phyloP scores from a whole-genome alignment of 2,329 filamentous ascomycete species.

The Pseudodiploospora longispora region DNA sequence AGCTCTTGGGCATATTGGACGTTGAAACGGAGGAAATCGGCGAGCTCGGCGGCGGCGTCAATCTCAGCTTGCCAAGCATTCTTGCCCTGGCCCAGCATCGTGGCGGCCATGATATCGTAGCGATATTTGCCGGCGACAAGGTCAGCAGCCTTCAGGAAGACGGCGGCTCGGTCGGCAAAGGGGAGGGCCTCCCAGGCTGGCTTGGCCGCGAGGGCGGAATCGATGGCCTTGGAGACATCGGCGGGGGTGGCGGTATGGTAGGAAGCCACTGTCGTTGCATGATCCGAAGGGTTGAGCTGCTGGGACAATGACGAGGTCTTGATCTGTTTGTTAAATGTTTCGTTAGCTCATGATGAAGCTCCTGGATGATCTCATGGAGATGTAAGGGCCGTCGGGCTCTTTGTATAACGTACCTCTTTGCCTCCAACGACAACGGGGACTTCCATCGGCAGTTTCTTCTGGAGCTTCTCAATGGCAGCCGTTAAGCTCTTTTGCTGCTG shows the following conservation, averaged over 20 bases:
- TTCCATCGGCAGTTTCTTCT: slow-evolving; percentile 61
- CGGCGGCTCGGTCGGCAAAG: slow-evolving; percentile 81
- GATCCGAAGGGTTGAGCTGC: slow-evolving; percentile 78
- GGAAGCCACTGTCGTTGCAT: slow-evolving; percentile 66
- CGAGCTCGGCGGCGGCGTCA: slow-evolving; percentile 84
- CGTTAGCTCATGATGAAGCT: not conserved
- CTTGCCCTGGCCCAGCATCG: slow-evolving; percentile 95
- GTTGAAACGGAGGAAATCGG: slow-evolving; percentile 90
- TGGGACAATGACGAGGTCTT: slow-evolving; percentile 56
- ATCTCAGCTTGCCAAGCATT: slow-evolving; percentile 99
- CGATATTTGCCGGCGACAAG: slow-evolving; percentile 86
- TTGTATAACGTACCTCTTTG: slow-evolving; percentile 53
- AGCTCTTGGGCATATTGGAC: slow-evolving; percentile 90
- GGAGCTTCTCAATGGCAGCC: slow-evolving; percentile 62
- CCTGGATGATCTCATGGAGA: not conserved
- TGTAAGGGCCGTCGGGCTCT: not conserved
- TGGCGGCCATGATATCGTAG: slow-evolving; percentile 92
- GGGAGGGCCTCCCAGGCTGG: slow-evolving; percentile 76
- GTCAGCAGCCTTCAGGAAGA: slow-evolving; percentile 95
- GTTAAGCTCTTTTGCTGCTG: slow-evolving; percentile 68
- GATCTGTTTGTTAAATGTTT: slow-evolving; percentile 38
- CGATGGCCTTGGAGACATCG: slow-evolving; percentile 73
- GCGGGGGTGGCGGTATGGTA: slow-evolving; percentile 74
- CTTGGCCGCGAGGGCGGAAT: slow-evolving; percentile 79
- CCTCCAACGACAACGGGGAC: slow-evolving; percentile 80